Base-by-base conservation (phyloP, 2,329 filamentous ascomycete species). In the Aureobasidium lini region DNA sequence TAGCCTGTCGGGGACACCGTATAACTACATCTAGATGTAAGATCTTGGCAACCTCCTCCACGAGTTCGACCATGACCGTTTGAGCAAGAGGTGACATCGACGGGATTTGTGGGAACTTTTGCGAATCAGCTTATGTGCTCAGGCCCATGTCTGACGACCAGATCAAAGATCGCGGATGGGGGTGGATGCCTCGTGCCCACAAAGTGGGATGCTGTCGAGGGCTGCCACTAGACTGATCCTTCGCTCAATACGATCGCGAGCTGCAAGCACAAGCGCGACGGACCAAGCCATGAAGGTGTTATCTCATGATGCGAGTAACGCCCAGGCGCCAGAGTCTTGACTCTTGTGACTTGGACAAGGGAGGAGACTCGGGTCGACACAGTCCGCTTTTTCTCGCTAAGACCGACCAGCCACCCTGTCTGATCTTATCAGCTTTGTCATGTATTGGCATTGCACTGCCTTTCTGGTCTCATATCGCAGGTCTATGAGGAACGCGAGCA, bases 191-290 rank as follows among this genome's bases (percentile, higher is more conserved):
- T 37, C 32, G 40, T 37, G 52, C 52, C 36, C 34, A 3, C 16
- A 36, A n/a, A 44, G 29, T 34, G 39, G 37, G 8, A 37, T 42
- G 7, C 16, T 9, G 23, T 23, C 8, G 50, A 34, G 29, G 40
- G 40, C 52, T 56, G 52, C 32, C 52, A 29, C 40, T 37, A 56
- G 52, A 37, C 18, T 44, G 31, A 56, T 56, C 52, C 52, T 56
- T 56, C 40, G 31, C 10, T 37, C 18, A 15, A 11, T 18, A n/a
- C 49, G 36, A 32, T 54, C 28, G 29, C 37, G 37, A 42, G 23
- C 16, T 13, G 15, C 16, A 43, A 43, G 50, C 28, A 50, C 34
- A 39, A 50, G 48, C 48, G 48, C 34, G 3, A 52, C 31, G 13
- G 13, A 31, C 34, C 18, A 39, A 23, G 10, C 34, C 23, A 28